Percentiles rank a stretch among this genome's conserved stretches.
phyloP scores from a whole-genome alignment of 257 asterid genomes.

The Solanum clarkiae region DNA sequence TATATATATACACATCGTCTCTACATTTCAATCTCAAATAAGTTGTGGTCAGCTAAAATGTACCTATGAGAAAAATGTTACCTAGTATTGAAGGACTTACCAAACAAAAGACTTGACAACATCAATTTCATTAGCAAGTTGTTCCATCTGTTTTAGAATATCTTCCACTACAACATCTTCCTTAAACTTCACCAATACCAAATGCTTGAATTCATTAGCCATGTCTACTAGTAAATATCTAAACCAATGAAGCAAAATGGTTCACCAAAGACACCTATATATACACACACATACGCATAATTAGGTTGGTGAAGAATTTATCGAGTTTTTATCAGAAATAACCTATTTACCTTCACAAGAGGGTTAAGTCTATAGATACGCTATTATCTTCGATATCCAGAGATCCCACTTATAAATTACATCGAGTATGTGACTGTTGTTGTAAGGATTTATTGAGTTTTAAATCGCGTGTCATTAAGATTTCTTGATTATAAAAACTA shows the following conservation, averaged over 20 bases:
- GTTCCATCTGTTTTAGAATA: constrained; percentile 53
- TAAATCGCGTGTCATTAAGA: background rate
- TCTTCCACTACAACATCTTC: constrained; percentile 52
- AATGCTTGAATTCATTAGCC: constrained; percentile 61
- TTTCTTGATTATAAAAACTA: background rate
- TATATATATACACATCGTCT: no score
- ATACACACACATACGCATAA: constrained; percentile 1
- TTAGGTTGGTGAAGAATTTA: background rate
- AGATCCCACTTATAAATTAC: no score
- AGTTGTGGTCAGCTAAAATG: background rate
- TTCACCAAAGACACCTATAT: constrained; percentile 9
- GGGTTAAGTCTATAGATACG: background rate
- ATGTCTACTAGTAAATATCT: background rate
- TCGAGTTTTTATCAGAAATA: background rate
- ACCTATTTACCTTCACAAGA: background rate
- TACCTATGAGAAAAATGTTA: background rate
- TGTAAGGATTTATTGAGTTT: background rate
- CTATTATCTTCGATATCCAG: background rate
- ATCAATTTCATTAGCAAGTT: constrained; percentile 58
- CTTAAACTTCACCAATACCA: constrained; percentile 85
- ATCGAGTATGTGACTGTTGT: no score
- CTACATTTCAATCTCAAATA: background rate
- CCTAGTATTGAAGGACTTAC: constrained; percentile 18
- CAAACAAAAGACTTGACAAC: constrained; percentile 78
- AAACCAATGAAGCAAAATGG: constrained; percentile 5